Evolutionary conservation across 805 yeast genomes (phyloP), one percentile per base, ranked within the genome.

Genomic region (Candida silvicultrix): DNA sequence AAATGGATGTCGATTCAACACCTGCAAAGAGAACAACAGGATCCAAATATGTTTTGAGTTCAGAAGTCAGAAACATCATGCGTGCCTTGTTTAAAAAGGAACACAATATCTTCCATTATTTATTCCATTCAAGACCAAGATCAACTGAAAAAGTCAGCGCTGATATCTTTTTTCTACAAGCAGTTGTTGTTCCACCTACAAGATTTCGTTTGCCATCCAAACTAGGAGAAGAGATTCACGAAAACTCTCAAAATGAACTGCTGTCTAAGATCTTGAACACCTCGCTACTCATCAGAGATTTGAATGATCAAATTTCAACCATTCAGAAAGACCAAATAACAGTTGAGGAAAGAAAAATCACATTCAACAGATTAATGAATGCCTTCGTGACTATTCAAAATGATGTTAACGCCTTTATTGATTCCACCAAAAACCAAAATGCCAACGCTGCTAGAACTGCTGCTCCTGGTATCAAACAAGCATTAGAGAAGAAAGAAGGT

Each of bases 401-500:
- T 63, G 97, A 90, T 59, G 97, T 89, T 49, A 94, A 94, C 61
- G 92, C 89, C 11, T 87, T 90, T 61, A 82, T 94, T 48, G 99
- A 94, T 67, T 81, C 95, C 35, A 80, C 96, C 41, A 92, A 94
- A 68, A 86, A 84, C 60, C 95, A 85, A 66, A 81, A 83, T 59
- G 74, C 78, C 12, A 75, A 73, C 40, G 82, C 82, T 21, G 79
- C 82, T 51, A 68, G 78, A 42, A 58, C 59, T 31, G 90, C 97
- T 22, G 77, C 80, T 36, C 99, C 99, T 2, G 99, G 99, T 72
- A 81, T 94, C 59, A 94, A 94, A 65, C 99, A 94, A 73, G 95
- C 96, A 11, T 74, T 94, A 61, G 99, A 94, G 68, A 92, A 94
- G 81, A 94, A 94, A 66, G 99, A 94, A 69, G 99, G 99, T 64